Percentiles rank a stretch among this genome's conserved stretches.
phyloP scores from a whole-genome alignment of 2,329 filamentous ascomycete genomes.

The Fusarium metavorans region DNA sequence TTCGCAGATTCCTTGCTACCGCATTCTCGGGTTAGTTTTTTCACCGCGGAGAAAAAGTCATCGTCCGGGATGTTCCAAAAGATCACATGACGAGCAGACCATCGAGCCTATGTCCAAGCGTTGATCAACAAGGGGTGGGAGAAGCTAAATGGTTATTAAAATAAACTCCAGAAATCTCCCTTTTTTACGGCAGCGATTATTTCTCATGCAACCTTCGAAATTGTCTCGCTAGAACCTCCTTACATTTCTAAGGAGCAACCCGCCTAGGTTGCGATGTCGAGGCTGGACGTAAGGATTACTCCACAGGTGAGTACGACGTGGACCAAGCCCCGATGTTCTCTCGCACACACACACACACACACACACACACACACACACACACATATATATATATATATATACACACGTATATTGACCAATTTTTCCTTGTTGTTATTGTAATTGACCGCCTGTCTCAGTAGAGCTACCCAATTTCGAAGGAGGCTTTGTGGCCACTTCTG shows the following conservation, averaged over 20 bases:
- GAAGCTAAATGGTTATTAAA: neutral
- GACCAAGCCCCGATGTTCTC: neutral
- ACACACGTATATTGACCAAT: neutral
- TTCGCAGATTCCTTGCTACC: neutral
- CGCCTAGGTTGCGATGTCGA: neutral
- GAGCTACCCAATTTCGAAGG: neutral
- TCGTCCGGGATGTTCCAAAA: neutral
- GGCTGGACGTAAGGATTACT: neutral
- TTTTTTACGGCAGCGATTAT: neutral
- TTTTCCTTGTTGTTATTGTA: neutral
- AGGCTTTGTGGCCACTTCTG: neutral
- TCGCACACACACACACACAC: too few relatives aligned
- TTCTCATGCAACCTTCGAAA: too few relatives aligned
- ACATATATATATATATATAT: neutral
- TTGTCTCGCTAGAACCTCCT: too few relatives aligned
- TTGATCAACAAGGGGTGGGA: neutral
- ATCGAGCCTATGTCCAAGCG: neutral
- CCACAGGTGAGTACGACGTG: neutral
- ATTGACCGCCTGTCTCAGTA: neutral
- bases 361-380: too few relatives aligned
- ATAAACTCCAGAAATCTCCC: neutral
- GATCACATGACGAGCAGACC: neutral
- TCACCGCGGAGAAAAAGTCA: neutral
- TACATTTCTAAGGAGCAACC: neutral
- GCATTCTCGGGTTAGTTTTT: neutral